These are phyloP conservation scores for Pisolithus thermaeus DNA, from an alignment of 1,284 basidiomycete species.

Conservation along the genomic window DNA sequence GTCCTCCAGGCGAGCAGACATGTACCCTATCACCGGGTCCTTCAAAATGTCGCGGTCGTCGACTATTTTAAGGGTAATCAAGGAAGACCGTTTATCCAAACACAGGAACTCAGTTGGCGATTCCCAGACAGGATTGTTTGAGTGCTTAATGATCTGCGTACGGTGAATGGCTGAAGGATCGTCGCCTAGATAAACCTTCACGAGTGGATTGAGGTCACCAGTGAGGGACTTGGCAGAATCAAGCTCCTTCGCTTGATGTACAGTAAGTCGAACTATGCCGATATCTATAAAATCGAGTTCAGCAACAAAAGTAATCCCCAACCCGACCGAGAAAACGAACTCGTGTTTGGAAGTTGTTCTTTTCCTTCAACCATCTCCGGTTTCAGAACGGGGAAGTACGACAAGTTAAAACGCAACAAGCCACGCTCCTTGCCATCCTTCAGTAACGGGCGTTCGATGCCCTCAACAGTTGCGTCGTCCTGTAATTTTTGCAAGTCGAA, in stretches of 20 bases:
- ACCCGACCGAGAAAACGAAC: constrained; percentile 37
- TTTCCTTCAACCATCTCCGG: constrained; percentile 61
- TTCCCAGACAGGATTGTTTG: constrained; percentile 86
- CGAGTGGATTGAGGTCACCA: constrained; percentile 75
- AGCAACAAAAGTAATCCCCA: neutral
- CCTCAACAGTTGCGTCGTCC: constrained; percentile 84
- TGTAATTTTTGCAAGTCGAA: constrained; percentile 75
- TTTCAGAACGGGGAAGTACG: constrained; percentile 88
- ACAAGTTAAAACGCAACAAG: constrained; percentile 74
- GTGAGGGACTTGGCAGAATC: constrained; percentile 64
- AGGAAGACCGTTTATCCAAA: constrained; percentile 68
- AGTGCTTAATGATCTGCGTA: constrained; percentile 74
- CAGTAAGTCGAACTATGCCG: constrained; percentile 86
- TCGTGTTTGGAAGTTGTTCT: constrained; percentile 74
- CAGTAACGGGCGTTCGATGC: constrained; percentile 62
- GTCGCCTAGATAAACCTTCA: constrained; percentile 65
- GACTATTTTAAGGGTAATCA: constrained; percentile 75
- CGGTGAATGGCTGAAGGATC: constrained; percentile 47
- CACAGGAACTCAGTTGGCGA: constrained; percentile 89
- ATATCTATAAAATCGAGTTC: constrained; percentile 44
- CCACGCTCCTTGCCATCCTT: constrained; percentile 90
- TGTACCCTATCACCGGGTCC: constrained; percentile 75
- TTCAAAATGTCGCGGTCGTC: constrained; percentile 85
- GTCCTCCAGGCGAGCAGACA: constrained; percentile 78
- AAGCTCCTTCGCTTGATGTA: constrained; percentile 96